These are phyloP conservation scores for Wallacemonas sp. DNA, from an alignment of 208 protist species.

Conservation along the genomic window DNA sequence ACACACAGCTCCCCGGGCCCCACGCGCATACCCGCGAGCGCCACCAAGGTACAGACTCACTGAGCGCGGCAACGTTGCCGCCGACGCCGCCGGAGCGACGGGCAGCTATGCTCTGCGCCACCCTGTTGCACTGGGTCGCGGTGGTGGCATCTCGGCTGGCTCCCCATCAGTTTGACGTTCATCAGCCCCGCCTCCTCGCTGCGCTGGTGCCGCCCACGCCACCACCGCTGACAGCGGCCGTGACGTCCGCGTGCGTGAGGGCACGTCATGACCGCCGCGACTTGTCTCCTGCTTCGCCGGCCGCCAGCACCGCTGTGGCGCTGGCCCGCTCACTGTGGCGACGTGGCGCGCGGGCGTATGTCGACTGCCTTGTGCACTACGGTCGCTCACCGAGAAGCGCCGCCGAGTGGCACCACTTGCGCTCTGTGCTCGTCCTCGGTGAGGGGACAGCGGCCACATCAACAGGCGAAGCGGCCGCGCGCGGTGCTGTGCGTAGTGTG, in stretches of 20 bases:
- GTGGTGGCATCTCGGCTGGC: not conserved
- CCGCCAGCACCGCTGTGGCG: too few relatives aligned
- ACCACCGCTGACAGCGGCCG: not conserved
- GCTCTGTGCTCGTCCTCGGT: constrained; percentile 10
- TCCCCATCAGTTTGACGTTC: not conserved
- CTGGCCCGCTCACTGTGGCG: constrained; percentile 23
- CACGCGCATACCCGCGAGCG: not conserved
- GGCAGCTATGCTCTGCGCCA: constrained; percentile 14
- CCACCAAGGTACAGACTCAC: not conserved
- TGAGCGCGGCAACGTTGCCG: not conserved
- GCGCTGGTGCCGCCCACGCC: constrained; percentile 8
- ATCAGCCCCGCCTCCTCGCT: not conserved
- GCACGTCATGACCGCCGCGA: too few relatives aligned
- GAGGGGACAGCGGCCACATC: not conserved
- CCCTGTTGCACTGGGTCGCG: constrained; percentile 14
- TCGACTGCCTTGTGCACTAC: constrained; percentile 37
- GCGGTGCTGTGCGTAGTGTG: not conserved
- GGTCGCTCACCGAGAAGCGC: not conserved
- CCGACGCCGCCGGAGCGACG: constrained; percentile 9
- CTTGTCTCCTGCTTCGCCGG: too few relatives aligned
- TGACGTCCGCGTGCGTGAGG: too few relatives aligned
- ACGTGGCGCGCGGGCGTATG: constrained; percentile 35
- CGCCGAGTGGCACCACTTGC: constrained; percentile 30
- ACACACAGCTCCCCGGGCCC: too few relatives aligned
- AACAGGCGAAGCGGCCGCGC: too few relatives aligned